These are phyloP conservation scores for Brassica nigra DNA, from an alignment of 345 rosid species.

Conservation along the genomic window DNA sequence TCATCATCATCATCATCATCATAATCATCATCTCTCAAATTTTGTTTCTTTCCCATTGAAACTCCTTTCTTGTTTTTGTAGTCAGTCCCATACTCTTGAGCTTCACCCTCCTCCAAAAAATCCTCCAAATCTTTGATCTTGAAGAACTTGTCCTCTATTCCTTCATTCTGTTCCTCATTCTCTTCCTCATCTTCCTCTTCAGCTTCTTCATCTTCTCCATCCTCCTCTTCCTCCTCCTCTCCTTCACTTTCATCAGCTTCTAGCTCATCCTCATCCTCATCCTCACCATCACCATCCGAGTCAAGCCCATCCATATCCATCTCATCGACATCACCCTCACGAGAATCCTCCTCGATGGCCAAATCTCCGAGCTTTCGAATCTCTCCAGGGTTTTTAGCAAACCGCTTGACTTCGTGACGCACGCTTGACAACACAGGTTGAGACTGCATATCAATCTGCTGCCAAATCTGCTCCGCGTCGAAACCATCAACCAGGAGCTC, in stretches of 20 bases:
- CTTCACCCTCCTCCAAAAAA: conserved; percentile 75
- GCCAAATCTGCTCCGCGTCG: conserved; percentile 96
- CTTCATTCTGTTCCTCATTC: conserved; percentile 36
- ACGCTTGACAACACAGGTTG: conserved; percentile 58
- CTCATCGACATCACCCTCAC: conserved; percentile 43
- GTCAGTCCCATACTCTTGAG: conserved; percentile 68
- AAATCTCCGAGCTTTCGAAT: conserved; percentile 42
- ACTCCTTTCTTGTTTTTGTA: conserved; percentile 44
- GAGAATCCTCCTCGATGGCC: conserved; percentile 26
- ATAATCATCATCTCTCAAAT: conserved; percentile 45
- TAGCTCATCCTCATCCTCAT: conserved; percentile 38
- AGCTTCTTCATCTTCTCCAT: conserved; percentile 29
- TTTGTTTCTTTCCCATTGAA: conserved; percentile 35
- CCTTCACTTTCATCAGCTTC: conserved; percentile 39
- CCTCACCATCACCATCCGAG: conserved; percentile 37
- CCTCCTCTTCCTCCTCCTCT: conserved; percentile 32
- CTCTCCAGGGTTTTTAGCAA: conserved; percentile 62
- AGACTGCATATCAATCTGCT: conserved; percentile 82
- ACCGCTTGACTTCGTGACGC: conserved; percentile 57
- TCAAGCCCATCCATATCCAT: conserved; percentile 48
- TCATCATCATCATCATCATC: conserved; percentile 33
- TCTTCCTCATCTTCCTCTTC: conserved; percentile 38
- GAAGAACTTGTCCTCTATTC: conserved; percentile 82
- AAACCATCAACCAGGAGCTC: conserved; percentile 70
- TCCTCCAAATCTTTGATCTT: conserved; percentile 75